These are phyloP conservation scores for Eremochloa ophiuroides DNA, from an alignment of 176 grass and related monocot species.

Conservation along the genomic window DNA sequence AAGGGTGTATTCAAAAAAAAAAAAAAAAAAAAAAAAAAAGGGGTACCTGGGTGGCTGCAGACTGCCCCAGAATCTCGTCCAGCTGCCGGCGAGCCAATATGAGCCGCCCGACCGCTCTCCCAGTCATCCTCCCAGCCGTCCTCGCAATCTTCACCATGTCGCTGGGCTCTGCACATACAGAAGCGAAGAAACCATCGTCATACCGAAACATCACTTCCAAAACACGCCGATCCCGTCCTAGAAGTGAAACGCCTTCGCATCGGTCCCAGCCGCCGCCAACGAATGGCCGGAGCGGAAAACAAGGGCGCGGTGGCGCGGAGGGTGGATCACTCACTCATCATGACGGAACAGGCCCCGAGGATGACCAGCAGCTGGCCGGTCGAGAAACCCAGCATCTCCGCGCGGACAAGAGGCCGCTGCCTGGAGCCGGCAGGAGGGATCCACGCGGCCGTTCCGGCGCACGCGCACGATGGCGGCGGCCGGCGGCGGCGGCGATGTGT, in stretches of 20 bases:
- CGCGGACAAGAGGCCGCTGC: background rate
- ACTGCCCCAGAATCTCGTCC: slow-evolving; percentile 63
- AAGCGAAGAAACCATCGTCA: background rate
- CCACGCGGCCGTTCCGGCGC: background rate
- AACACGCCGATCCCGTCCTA: background rate
- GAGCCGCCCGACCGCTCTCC: slow-evolving; percentile 66
- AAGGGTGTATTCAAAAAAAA: no score
- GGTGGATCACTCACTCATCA: slow-evolving; percentile 31
- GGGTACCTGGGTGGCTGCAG: slow-evolving; percentile 72
- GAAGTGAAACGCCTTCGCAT: background rate
- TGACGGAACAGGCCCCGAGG: slow-evolving; percentile 50
- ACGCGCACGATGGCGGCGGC: background rate
- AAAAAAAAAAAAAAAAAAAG: no score
- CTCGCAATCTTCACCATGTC: slow-evolving; percentile 76
- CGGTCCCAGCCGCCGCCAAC: background rate
- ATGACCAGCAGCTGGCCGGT: slow-evolving; percentile 42
- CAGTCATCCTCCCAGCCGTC: slow-evolving; percentile 62
- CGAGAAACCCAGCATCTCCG: slow-evolving; percentile 42
- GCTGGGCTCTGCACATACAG: slow-evolving; percentile 47
- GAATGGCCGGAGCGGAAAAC: background rate
- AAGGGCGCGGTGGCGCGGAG: background rate
- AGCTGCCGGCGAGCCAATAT: slow-evolving; percentile 64
- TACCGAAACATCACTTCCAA: background rate
- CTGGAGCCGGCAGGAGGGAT: background rate
- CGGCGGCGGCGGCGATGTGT: background rate